Conservation (phyloP, 257 asterid species). For the Lantana camara region DNA sequence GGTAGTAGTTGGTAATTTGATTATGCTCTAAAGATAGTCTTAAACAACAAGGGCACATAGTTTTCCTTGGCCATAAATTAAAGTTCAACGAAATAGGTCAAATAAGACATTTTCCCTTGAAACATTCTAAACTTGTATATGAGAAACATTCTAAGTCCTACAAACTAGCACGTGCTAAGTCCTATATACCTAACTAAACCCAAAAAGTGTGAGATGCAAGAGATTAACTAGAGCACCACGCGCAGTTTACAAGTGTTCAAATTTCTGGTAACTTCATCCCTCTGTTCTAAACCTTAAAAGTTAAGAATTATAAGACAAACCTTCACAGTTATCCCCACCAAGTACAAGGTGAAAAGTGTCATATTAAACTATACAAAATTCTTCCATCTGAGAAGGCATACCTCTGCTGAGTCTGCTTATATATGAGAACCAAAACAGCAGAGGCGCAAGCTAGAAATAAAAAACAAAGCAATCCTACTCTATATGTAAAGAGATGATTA, state of each 20-base stretch:
- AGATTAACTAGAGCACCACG: slow-evolving; percentile 15
- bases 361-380: not conserved
- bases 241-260: not conserved
- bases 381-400: not conserved
- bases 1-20: not conserved
- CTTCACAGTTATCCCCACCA: not conserved
- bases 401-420: not conserved
- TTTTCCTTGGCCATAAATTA: not conserved
- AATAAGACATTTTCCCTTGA: slow-evolving; percentile 12
- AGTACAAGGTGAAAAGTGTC: not conserved
- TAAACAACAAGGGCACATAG: not conserved
- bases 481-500: not conserved
- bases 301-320: not conserved
- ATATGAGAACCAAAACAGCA: slow-evolving; percentile 1
- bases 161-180: slow-evolving; percentile 5
- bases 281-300: not conserved
- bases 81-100: not conserved
- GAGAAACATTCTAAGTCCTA: not conserved
- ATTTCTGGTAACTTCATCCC: not conserved
- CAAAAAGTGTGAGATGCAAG: not conserved
- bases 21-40: not conserved
- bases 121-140: not conserved
- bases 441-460: not conserved
- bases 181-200: slow-evolving; percentile 16
- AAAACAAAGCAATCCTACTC: slow-evolving; percentile 11